Base-by-base conservation (phyloP, 179 eudicot genomes). In the Patellifolia procumbens region DNA sequence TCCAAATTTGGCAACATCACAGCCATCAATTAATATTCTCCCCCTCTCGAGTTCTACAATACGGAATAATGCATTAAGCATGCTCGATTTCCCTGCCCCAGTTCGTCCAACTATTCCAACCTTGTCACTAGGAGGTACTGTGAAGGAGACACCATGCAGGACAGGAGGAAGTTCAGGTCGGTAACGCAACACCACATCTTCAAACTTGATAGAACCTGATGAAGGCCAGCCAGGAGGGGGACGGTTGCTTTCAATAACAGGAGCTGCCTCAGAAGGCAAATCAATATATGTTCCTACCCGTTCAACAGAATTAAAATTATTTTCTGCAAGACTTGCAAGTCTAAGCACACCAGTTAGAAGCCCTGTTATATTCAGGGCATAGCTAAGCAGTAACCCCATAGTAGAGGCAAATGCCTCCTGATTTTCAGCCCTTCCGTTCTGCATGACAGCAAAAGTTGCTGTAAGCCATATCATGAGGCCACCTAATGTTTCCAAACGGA, bases 181-280 rank as follows among this genome's bases (percentile, higher is more conserved):
- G 53, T 94, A 94, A 61, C 98, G 89, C 43, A 94, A 58, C 28
- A 94, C 96, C 70, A 92, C 94, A 78, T 85, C 87, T 75, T 88
- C 87, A 83, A 94, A 94, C 69, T 83, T 85, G 70, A 94, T 90
- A 24, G 90, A 81, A 13, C 98, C 98, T 0, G 85, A 83, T 48
- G 96, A 83, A 74, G 97, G 98, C 97, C 98, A 94, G 7, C 86
- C 98, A 53, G 96, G 98, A 28, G 98, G 96, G 3, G 98, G 98
- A 13, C 98, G 93, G 64, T 85, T 88, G 76, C 67, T 77, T 63
- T 90, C 95, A 61, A 90, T 83, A 61, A 89, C 77, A 4, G 86
- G 64, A 28, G 94, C 92, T 37, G 87, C 94, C 73, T 91, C 97
- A 46, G 91, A 80, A 22, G 94, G 92, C 79, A 91, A 79, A 55